Evolutionary conservation across 208 protist species (phyloP).

Genomic region (Crithidia acanthocephali): DNA sequence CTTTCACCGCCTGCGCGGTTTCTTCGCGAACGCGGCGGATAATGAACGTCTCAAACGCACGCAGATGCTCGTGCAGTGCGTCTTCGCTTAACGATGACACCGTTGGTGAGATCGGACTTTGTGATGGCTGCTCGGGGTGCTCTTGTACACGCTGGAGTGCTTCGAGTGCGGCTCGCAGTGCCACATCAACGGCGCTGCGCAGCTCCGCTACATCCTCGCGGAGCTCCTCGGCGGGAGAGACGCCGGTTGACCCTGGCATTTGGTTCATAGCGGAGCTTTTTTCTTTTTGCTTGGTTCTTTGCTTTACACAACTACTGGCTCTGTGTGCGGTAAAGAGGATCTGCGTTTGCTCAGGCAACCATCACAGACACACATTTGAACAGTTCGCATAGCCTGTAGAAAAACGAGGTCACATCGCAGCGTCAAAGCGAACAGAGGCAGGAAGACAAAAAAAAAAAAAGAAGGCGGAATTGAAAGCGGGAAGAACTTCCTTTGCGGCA

Average conservation of each 20-base stretch:
- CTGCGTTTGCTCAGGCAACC: too few species aligned
- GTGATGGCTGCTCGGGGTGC: not conserved
- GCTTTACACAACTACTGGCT: too few species aligned
- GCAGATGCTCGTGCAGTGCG: constrained; percentile 28
- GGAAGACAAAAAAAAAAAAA: too few species aligned
- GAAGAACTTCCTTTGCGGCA: too few species aligned
- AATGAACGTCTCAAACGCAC: constrained; percentile 47
- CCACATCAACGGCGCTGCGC: constrained; percentile 2
- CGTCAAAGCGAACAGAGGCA: too few species aligned
- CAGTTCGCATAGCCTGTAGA: too few species aligned
- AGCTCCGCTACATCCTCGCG: not conserved
- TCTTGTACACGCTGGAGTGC: constrained; percentile 2
- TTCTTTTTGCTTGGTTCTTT: not conserved
- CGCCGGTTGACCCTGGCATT: not conserved
- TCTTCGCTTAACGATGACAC: not conserved
- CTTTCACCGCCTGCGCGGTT: constrained; percentile 14
- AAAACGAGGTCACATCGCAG: too few species aligned
- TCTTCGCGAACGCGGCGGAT: constrained; percentile 39
- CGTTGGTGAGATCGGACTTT: not conserved
- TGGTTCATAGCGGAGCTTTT: not conserved
- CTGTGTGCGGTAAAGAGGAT: too few species aligned
- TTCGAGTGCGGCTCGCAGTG: not conserved
- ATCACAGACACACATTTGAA: too few species aligned
- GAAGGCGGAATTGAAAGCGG: too few species aligned
- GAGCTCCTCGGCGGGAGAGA: not conserved